These are phyloP conservation scores for Rhizomucor miehei DNA, from an alignment of 371 early-diverging fungal genomes.

Conservation along the genomic window DNA sequence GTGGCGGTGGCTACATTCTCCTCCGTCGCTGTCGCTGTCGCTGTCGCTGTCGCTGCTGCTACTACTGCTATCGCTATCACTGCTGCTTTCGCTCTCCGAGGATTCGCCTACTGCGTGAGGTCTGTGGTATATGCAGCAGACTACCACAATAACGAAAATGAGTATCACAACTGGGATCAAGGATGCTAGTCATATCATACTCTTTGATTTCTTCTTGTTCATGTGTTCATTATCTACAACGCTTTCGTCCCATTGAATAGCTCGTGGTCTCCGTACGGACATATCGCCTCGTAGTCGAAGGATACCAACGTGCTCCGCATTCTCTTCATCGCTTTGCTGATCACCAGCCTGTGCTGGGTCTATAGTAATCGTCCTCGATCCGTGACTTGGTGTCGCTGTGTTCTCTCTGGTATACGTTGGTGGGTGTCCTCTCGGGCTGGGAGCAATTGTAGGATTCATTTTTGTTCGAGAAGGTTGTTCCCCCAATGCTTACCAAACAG, in stretches of 20 bases:
- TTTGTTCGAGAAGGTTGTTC: too few relatives aligned
- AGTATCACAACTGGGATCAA: neutral
- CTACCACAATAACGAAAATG: constrained; percentile 25
- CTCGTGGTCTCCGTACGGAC: constrained; percentile 35
- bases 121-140: constrained; percentile 87
- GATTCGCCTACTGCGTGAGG: constrained; percentile 74
- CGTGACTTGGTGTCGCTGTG: constrained; percentile 26
- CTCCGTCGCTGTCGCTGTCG: constrained; percentile 22
- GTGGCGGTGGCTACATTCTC: constrained; percentile 25
- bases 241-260: constrained; percentile 78
- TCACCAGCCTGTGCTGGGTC: constrained; percentile 20
- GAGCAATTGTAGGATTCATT: too few relatives aligned
- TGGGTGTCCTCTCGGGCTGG: constrained; percentile 1
- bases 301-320: constrained; percentile 42
- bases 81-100: constrained; percentile 51
- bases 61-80: constrained; percentile 26
- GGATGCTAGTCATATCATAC: constrained; percentile 31
- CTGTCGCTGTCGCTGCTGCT: constrained; percentile 34
- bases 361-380: constrained; percentile 36
- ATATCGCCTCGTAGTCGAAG: constrained; percentile 54
- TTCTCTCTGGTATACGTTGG: constrained; percentile 17
- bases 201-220: constrained; percentile 81
- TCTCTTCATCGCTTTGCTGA: constrained; percentile 6
- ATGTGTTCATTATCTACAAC: constrained; percentile 89
- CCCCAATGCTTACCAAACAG: too few relatives aligned